Evolutionary conservation across 1,284 basidiomycete species (phyloP), one percentile per base, ranked within the genome.

Genomic region (Tetrapyrgos nigripes): DNA sequence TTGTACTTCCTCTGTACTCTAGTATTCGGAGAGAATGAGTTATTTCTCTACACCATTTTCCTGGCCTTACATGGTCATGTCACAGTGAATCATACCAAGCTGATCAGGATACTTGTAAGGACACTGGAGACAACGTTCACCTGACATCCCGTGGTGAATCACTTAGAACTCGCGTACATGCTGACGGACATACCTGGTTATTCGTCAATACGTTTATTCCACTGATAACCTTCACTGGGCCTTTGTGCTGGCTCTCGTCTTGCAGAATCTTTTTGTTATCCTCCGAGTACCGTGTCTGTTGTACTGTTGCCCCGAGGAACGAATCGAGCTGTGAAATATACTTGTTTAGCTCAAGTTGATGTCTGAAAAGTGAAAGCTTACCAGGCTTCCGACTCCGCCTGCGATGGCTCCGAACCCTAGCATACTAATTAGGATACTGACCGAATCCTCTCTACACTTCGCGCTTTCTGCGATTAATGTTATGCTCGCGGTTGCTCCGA

Each of bases 231-330:
- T 83, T 80, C 50, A 88, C 69, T 27, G 69, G 50, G 48, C 67
- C 63, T 57, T 66, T 50, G 66, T 68, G 47, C 44, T 64, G 68
- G 21, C 57, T 64, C 56, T 81, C 79, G 63, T 92, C 89, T 26
- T 88, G 85, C 26, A 95, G 78, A 49, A 98, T 82, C 50, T 84
- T 79, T 62, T 87, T 87, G 56, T 81, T 83, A 8, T 78, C 75
- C 35, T 75, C 74, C 9, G 89, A 89, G 74, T 90, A 97, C 21
- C 88, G 83, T 2, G 94, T 96, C 57, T 84, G 79, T 67, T 98
- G 96, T 1, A 97, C 72, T 0, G 93, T 94, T 1, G 95, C 96
- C 2, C 96, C 96, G 11, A 97, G 79, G 2, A 97, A 48, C 0
- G 92, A 95, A 70, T 97, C 95, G 53, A 93, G 70, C 89, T 92